Evolutionary conservation across 1,139 yeast species (phyloP).

Genomic region (Geotrichum reessii): DNA sequence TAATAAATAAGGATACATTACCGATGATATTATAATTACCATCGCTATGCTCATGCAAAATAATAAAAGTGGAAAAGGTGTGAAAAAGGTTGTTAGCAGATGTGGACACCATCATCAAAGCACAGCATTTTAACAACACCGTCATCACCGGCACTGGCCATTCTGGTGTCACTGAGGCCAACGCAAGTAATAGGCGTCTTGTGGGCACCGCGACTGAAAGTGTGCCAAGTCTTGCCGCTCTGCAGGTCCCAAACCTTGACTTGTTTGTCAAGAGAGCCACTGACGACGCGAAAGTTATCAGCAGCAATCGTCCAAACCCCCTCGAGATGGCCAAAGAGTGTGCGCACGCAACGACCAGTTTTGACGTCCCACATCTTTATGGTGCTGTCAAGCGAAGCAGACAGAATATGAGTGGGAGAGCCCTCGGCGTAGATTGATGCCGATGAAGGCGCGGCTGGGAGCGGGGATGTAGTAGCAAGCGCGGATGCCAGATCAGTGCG

Average conservation of each 20-base stretch:
- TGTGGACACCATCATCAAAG: conserved; percentile 43
- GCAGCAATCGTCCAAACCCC: conserved; percentile 97
- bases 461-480: background rate
- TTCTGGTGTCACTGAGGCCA: conserved; percentile 79
- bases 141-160: conserved; percentile 84
- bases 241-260: conserved; percentile 96
- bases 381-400: conserved; percentile 89
- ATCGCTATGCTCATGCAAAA: background rate
- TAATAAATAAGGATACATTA: background rate
- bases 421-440: background rate
- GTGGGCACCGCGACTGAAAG: conserved; percentile 59
- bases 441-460: background rate
- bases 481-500: background rate
- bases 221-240: conserved; percentile 87
- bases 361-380: conserved; percentile 88
- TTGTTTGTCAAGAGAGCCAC: conserved; percentile 88
- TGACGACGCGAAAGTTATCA: conserved; percentile 86
- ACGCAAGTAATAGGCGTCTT: conserved; percentile 78
- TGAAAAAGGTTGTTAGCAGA: background rate
- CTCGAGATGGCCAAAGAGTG: conserved; percentile 95
- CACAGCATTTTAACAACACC: conserved; percentile 80
- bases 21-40: background rate
- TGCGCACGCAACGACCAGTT: conserved; percentile 81
- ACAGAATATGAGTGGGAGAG: conserved; percentile 70
- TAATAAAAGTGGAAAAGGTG: background rate